A percentile compares a stretch with the other conserved stretches of the same genome.
Evolutionary conservation across 805 yeast genomes (phyloP).

Genomic region (Komagataella phaffii): DNA sequence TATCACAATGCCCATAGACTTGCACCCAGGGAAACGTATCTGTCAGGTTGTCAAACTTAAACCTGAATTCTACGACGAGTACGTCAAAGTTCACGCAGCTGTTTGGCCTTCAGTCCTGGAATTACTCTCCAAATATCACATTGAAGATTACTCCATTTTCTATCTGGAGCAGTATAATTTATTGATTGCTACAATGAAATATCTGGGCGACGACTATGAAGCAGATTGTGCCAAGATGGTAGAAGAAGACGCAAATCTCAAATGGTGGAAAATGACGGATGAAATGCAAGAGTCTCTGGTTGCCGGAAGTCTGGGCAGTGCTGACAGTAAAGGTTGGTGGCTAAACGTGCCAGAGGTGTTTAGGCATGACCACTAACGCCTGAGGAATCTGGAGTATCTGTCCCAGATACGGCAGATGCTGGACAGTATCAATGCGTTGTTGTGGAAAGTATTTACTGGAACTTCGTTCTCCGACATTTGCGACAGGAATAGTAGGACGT

Average conservation of each 20-base stretch:
- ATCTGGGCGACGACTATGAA: conserved; percentile 24
- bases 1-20: conserved; percentile 1
- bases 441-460: not conserved
- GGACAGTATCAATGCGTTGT: not conserved
- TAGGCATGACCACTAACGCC: conserved; percentile 14
- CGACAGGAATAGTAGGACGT: not conserved
- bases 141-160: conserved; percentile 27
- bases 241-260: conserved; percentile 20
- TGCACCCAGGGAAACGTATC: conserved; percentile 22
- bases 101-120: conserved; percentile 19
- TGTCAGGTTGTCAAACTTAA: conserved; percentile 24
- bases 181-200: conserved; percentile 23
- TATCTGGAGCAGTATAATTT: conserved; percentile 17
- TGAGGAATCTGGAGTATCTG: not conserved
- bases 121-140: conserved; percentile 19
- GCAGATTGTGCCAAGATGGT: conserved; percentile 19
- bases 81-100: conserved; percentile 18
- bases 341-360: conserved; percentile 22
- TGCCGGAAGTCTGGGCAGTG: conserved; percentile 21
- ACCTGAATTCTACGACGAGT: conserved; percentile 24
- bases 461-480: not conserved
- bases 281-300: conserved; percentile 23
- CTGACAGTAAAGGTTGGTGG: conserved; percentile 28
- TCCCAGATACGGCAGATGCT: not conserved
- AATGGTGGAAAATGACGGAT: conserved; percentile 28